Percentiles rank a stretch among this genome's conserved stretches.
Conservation (phyloP, 257 asterid species). For the Ocimum tenuiflorum region DNA sequence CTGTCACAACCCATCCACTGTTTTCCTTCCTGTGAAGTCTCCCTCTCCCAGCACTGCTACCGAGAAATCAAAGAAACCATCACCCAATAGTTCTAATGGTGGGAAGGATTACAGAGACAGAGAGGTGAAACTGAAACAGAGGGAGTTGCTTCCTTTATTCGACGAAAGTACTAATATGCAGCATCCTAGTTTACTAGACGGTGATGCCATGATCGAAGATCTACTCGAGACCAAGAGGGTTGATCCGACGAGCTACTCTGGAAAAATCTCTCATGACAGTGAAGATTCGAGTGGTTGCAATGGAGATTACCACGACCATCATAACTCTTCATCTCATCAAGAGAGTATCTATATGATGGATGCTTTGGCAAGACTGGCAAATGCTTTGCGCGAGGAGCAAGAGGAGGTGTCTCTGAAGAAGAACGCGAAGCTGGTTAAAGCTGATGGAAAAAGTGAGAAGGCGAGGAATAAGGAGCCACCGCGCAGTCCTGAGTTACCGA, state of each 20-base stretch:
- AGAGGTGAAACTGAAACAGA: conserved; percentile 39
- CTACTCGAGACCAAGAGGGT: conserved; percentile 69
- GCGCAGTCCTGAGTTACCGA: background rate
- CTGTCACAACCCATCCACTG: conserved; percentile 66
- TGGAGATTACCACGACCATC: conserved; percentile 34
- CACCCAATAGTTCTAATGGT: conserved; percentile 44
- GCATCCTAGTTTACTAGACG: conserved; percentile 35
- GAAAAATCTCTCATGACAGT: conserved; percentile 47
- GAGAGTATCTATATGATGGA: conserved; percentile 31
- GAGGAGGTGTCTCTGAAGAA: conserved; percentile 24
- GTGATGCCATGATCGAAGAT: conserved; percentile 35
- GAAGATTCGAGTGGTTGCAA: conserved; percentile 55
- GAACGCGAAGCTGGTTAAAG: conserved; percentile 15
- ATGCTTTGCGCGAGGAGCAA: conserved; percentile 30
- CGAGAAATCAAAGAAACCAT: conserved; percentile 40
- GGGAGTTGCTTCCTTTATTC: conserved; percentile 49
- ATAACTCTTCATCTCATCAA: conserved; percentile 37
- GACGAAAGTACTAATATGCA: conserved; percentile 40
- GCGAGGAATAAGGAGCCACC: background rate
- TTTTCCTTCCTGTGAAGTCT: conserved; percentile 85
- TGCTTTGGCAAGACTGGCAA: conserved; percentile 29
- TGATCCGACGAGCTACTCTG: conserved; percentile 71
- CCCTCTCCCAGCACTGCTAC: conserved; percentile 62
- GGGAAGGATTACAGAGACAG: conserved; percentile 35
- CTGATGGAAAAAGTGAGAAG: background rate